Evolutionary conservation across 2,329 filamentous ascomycete genomes (phyloP), one percentile per base, ranked within the genome.

Genomic region (Beauveria varroae): DNA sequence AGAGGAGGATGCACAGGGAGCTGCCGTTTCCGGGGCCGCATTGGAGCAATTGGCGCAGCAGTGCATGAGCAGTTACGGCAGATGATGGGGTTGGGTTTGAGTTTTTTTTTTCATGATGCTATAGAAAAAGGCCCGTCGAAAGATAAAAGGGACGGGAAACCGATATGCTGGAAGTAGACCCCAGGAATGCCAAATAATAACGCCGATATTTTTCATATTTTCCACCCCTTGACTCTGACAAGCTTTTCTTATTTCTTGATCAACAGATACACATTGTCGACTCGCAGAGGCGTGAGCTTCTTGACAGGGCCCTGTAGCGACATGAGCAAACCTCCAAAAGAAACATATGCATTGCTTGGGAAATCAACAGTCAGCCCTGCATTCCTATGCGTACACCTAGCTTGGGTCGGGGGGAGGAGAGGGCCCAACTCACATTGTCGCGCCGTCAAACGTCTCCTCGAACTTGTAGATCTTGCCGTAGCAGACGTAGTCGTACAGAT

Each of bases 291-390:
- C 40, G 90, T 96, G 65, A 99, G 85, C 80, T 96, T 97, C 81
- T 95, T 96, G 75, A 96, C 95, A 2, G 95, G 95, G 6, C 96
- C 95, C 70, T 96, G 90, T 61, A 99, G 82, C 69, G 89, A 91
- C 77, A 98, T 87, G 69, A 99, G 77, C 65, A 99, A 79, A 8
- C 95, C 95, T 53, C 95, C 95, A 70, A 97, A 99, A 1, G 92
- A 96, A 68, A 96, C 83, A 76, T 93, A 99, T 30, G 92, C 91
- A 74, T 96, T 96, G 73, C 93, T 98, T 67, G 66, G 58, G 56
- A 44, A 46, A 9, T 37, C 14, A 37, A 37, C 14, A 37, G 34
- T 37, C 16, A 37, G 34, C 28, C 28, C 28, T 30, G 8, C 28
- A 30, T 30, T 10, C 12, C 34, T 16, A 14, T 37, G 34, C 34